Conservation (phyloP, 1,284 basidiomycete species). For the Golubevia pallescens region DNA sequence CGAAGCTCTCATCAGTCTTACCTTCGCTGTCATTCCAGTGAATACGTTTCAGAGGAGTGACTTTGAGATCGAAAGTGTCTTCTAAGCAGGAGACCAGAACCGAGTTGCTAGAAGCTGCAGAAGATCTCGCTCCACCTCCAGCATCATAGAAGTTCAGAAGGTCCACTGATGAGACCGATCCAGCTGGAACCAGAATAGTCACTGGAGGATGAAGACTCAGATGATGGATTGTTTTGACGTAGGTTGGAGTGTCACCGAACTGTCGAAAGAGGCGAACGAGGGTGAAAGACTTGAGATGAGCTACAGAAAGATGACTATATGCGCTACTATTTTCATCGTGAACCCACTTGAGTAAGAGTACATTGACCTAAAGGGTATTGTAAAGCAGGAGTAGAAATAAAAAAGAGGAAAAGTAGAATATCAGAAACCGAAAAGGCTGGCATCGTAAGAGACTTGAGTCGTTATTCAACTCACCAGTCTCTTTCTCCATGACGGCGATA, state of each 20-base stretch:
- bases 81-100: slow-evolving; percentile 75
- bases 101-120: slow-evolving; percentile 6
- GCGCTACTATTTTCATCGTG: slow-evolving; percentile 12
- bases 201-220: slow-evolving; percentile 77
- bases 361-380: slow-evolving; percentile 73
- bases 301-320: slow-evolving; percentile 18
- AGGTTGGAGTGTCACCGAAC: slow-evolving; percentile 69
- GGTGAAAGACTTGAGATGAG: slow-evolving; percentile 14
- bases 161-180: background rate
- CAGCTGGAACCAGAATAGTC: slow-evolving; percentile 73
- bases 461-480: slow-evolving; percentile 73
- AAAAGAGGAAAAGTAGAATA: background rate
- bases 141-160: slow-evolving; percentile 67
- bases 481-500: slow-evolving; percentile 79
- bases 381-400: background rate
- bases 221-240: slow-evolving; percentile 84
- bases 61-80: slow-evolving; percentile 73
- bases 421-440: background rate
- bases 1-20: slow-evolving; percentile 60
- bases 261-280: slow-evolving; percentile 53
- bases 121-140: background rate
- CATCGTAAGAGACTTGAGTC: background rate
- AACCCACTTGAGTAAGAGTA: slow-evolving; percentile 18
- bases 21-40: slow-evolving; percentile 83
- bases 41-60: slow-evolving; percentile 75